Evolutionary conservation across 2,329 filamentous ascomycete genomes (phyloP).

Genomic region (Fusarium sp.): DNA sequence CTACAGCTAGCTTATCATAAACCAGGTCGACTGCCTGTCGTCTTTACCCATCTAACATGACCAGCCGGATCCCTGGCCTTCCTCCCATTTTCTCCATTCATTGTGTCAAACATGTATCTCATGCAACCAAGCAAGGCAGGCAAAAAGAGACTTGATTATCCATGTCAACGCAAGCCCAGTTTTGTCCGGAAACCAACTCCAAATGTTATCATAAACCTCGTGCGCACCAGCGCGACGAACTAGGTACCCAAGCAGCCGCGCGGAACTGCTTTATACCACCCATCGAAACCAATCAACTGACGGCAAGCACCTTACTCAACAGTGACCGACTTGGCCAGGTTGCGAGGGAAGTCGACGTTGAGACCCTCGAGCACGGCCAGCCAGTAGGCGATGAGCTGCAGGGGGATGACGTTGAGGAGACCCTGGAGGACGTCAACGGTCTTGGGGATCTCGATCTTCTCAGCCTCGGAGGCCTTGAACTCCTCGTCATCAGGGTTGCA

Average conservation of each 20-base stretch:
- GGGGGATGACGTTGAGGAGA: slow-evolving; percentile 94
- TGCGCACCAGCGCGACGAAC: slow-evolving; percentile 32
- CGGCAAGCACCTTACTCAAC: slow-evolving; percentile 75
- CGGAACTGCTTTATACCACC: slow-evolving; percentile 36
- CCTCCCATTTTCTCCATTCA: slow-evolving; percentile 35
- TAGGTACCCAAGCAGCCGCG: slow-evolving; percentile 20
- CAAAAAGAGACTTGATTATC: slow-evolving; percentile 37
- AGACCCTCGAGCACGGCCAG: slow-evolving; percentile 93
- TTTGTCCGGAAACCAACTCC: slow-evolving; percentile 44
- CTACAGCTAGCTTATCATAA: slow-evolving; percentile 32
- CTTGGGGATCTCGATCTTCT: slow-evolving; percentile 97
- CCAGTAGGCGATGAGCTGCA: slow-evolving; percentile 99
- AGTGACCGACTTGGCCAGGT: slow-evolving; percentile 98
- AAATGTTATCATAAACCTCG: slow-evolving; percentile 41
- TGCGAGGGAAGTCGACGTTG: slow-evolving; percentile 98
- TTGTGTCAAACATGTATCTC: slow-evolving; percentile 32
- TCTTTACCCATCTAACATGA: slow-evolving; percentile 39
- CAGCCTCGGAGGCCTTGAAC: slow-evolving; percentile 85
- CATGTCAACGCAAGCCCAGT: slow-evolving; percentile 37
- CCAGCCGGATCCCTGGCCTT: slow-evolving; percentile 38
- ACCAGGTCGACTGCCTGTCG: slow-evolving; percentile 25
- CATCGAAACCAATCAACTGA: slow-evolving; percentile 27
- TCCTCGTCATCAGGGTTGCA: slow-evolving; percentile 91
- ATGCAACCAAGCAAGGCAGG: slow-evolving; percentile 38
- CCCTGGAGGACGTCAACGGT: slow-evolving; percentile 96